A percentile compares a stretch with the other conserved stretches of the same genome.
phyloP scores from a whole-genome alignment of 768 basidiomycete genomes.

The Lentinula sp. region DNA sequence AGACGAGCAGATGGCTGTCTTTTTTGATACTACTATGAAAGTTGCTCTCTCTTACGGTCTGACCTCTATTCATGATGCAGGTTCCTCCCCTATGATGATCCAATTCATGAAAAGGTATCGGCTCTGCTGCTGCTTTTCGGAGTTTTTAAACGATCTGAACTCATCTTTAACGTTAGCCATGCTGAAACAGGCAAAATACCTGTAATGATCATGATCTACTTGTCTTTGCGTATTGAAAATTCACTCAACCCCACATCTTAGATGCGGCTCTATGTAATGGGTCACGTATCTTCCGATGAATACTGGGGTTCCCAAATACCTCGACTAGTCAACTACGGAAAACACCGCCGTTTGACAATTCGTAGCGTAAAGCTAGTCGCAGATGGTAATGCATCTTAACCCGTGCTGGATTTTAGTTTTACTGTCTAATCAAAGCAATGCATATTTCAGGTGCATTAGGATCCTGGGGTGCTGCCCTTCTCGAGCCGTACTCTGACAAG shows the following conservation, averaged over 20 bases:
- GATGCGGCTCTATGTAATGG: slow-evolving; percentile 63
- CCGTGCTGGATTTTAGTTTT: background rate
- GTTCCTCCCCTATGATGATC: slow-evolving; percentile 40
- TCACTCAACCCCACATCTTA: slow-evolving; percentile 16
- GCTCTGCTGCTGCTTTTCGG: slow-evolving; percentile 12
- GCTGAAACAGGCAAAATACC: slow-evolving; percentile 66
- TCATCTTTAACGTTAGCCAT: slow-evolving; percentile 35
- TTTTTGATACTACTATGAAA: slow-evolving; percentile 54
- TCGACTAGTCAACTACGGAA: slow-evolving; percentile 55
- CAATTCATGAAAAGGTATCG: slow-evolving; percentile 58
- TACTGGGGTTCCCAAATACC: slow-evolving; percentile 66
- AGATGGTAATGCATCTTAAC: slow-evolving; percentile 46
- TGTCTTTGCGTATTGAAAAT: background rate
- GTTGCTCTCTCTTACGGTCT: slow-evolving; percentile 77
- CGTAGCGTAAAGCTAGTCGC: slow-evolving; percentile 70
- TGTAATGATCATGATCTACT: slow-evolving; percentile 29
- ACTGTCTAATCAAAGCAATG: background rate
- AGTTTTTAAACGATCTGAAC: background rate
- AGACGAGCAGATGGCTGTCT: slow-evolving; percentile 48
- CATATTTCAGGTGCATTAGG: slow-evolving; percentile 68
- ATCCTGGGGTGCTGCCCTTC: slow-evolving; percentile 86
- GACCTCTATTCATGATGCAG: slow-evolving; percentile 86
- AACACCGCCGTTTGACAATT: slow-evolving; percentile 44
- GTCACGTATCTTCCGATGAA: slow-evolving; percentile 37
- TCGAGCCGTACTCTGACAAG: slow-evolving; percentile 80